phyloP scores from a whole-genome alignment of 129 eudicot species.

The Artemisia tridentata region DNA sequence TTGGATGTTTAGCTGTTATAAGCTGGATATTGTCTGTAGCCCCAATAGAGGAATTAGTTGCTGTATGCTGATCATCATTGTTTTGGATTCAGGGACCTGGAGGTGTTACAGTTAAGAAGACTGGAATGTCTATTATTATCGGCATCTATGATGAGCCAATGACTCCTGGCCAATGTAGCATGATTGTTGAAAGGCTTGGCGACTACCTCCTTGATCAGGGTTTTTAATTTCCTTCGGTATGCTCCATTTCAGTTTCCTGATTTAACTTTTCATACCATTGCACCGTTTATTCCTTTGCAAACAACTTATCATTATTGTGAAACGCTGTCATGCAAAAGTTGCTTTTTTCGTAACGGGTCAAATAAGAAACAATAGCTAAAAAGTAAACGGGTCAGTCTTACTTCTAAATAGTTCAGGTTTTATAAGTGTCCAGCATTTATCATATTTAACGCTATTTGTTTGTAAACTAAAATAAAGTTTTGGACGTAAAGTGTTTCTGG shows the following conservation, averaged over 20 bases:
- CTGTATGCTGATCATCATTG: not conserved
- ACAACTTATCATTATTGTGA: not conserved
- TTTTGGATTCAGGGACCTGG: conserved; percentile 70
- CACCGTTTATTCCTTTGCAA: not conserved
- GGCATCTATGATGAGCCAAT: conserved; percentile 92
- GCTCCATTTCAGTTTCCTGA: not conserved
- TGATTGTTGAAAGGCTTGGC: conserved; percentile 89
- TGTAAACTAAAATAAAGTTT: too few relatives aligned
- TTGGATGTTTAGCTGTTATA: not conserved
- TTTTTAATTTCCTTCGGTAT: conserved; percentile 50
- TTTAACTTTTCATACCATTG: not conserved
- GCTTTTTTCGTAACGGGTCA: not conserved
- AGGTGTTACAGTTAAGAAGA: conserved; percentile 74
- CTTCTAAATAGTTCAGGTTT: not conserved
- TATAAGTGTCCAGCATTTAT: too few relatives aligned
- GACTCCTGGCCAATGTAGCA: conserved; percentile 88
- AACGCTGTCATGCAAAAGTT: not conserved
- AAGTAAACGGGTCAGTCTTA: not conserved
- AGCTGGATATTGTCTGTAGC: not conserved
- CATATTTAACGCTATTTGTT: too few relatives aligned
- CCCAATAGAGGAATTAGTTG: not conserved
- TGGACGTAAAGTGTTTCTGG: too few relatives aligned
- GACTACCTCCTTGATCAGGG: conserved; percentile 90
- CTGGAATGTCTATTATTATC: conserved; percentile 59
- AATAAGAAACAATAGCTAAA: not conserved